Evolutionary conservation across 768 basidiomycete genomes (phyloP).

Genomic region (Cystobasidium tubakii): DNA sequence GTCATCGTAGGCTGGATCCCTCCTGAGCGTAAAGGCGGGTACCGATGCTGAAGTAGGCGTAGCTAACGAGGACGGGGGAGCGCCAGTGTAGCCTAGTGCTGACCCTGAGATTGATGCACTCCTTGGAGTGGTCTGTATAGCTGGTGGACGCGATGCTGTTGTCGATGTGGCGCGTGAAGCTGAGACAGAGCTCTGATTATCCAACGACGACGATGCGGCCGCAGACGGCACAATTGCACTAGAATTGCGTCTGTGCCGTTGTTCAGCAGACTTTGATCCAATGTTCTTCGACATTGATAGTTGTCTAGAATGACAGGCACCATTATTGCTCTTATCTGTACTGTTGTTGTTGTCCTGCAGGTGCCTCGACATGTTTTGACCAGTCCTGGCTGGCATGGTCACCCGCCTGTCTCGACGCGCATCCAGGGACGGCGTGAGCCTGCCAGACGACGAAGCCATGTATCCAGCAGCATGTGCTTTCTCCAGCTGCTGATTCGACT

Average conservation of each 20-base stretch:
- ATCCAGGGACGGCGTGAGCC: not conserved
- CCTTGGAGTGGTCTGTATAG: conserved; percentile 1
- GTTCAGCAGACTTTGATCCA: not conserved
- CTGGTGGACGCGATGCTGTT: not conserved
- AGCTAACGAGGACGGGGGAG: conserved; percentile 27
- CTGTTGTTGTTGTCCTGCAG: not conserved
- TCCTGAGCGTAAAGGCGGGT: conserved; percentile 9
- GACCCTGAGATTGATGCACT: not conserved
- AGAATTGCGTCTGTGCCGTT: not conserved
- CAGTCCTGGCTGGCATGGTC: not conserved
- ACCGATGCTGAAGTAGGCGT: conserved; percentile 7
- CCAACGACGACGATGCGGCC: too few species aligned
- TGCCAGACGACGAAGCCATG: not conserved
- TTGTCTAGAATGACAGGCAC: not conserved
- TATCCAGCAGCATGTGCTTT: conserved; percentile 8
- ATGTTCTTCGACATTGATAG: not conserved
- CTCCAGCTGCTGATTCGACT: not conserved
- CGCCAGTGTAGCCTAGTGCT: conserved; percentile 8
- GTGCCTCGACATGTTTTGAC: not conserved
- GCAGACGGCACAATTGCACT: not conserved
- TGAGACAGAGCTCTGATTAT: not conserved
- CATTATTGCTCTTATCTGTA: not conserved
- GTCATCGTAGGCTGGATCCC: conserved; percentile 30
- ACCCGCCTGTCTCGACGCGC: conserved; percentile 3
- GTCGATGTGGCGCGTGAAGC: not conserved